Percentiles rank a stretch among this genome's conserved stretches.
These are phyloP conservation scores for Colletotrichum eremochloae DNA, from an alignment of 2,329 filamentous ascomycete genomes.

Conservation along the genomic window DNA sequence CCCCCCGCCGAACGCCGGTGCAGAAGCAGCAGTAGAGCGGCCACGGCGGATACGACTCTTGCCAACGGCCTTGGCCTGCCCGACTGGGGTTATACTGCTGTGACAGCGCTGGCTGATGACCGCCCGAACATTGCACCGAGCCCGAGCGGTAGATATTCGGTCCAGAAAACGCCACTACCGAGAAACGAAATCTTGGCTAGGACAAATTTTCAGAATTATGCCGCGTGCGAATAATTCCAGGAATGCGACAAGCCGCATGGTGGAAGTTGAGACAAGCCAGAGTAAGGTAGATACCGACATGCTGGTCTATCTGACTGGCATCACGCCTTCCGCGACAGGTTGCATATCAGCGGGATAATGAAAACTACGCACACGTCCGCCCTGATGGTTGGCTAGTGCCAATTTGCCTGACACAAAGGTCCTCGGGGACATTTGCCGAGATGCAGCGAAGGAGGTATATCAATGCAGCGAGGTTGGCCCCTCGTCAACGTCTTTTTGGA, in stretches of 20 bases:
- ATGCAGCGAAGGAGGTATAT: slow-evolving; percentile 31
- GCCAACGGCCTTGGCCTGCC: neutral
- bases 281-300: slow-evolving; percentile 37
- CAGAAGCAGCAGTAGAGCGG: slow-evolving; percentile 42
- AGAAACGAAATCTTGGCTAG: neutral
- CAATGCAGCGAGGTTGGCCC: slow-evolving; percentile 19
- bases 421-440: slow-evolving; percentile 34
- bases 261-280: slow-evolving; percentile 29
- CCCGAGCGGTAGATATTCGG: slow-evolving; percentile 32
- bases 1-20: slow-evolving; percentile 29
- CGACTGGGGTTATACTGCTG: slow-evolving; percentile 2
- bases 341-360: neutral
- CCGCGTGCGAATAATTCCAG: neutral
- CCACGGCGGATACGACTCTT: slow-evolving; percentile 1
- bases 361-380: neutral
- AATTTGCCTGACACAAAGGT: slow-evolving; percentile 17
- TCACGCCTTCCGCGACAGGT: neutral
- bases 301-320: slow-evolving; percentile 5
- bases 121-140: slow-evolving; percentile 38
- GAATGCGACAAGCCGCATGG: neutral
- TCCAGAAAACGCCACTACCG: slow-evolving; percentile 19
- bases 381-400: slow-evolving; percentile 25
- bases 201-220: neutral
- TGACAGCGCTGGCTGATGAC: slow-evolving; percentile 8
- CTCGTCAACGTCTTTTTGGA: slow-evolving; percentile 13